Evolutionary conservation across 2,329 filamentous ascomycete species (phyloP), one percentile per base, ranked within the genome.

Genomic region (Dothideomycetes sp.): DNA sequence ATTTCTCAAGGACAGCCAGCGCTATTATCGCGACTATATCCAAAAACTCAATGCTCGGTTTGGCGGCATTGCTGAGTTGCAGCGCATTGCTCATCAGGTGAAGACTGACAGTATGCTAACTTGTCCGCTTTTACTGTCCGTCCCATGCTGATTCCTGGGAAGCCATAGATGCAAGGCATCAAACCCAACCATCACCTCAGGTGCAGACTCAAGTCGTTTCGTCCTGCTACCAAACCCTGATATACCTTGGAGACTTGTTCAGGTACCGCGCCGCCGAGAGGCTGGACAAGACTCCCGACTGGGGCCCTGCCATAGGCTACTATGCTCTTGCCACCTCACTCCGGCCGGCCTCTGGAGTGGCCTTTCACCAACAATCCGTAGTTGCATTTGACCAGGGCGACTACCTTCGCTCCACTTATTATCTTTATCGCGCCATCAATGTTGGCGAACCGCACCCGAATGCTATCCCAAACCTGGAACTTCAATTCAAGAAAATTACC

Each of bases 291-390:
- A 74, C 77, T 47, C 78, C 79, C 38, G 83, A 82, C 51, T 93
- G 84, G 69, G 82, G 82, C 18, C 77, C 77, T 11, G 86, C 89
- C 11, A 70, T 88, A 52, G 79, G 81, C 9, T 94, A 89, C 60
- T 96, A 98, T 59, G 69, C 75, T 40, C 68, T 96, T 44, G 91
- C 91, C 16, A 77, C 79, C 47, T 77, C 82, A 37, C 72, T 96
- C 38, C 74, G 83, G 49, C 86, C 89, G 3, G 69, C 76, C 14
- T 86, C 83, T 34, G 89, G 89, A 19, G 76, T 79, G 46, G 83
- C 86, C 12, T 83, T 93, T 54, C 89, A 98, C 53, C 91, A 96
- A 59, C 77, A 91, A 58, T 88, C 84, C 27, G 84, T 96, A 27
- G 81, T 96, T 43, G 81, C 82, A 44, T 73, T 85, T 35, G 79